phyloP scores from a whole-genome alignment of 495 filamentous ascomycete genomes.

The Tuber melanosporum region DNA sequence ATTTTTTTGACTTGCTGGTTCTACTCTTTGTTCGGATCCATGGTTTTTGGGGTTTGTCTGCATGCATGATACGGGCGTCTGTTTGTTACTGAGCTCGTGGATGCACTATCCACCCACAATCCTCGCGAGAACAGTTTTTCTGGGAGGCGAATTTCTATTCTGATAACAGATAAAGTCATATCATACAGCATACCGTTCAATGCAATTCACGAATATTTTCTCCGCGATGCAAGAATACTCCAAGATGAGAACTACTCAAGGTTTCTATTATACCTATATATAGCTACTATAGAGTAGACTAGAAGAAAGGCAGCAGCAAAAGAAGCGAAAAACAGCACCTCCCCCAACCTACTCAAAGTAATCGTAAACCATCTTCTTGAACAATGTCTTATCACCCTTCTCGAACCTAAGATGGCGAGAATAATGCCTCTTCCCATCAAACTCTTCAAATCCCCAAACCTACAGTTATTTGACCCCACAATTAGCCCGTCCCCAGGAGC shows the following conservation, averaged over 20 bases:
- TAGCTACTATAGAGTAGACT: not conserved
- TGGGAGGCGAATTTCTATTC: not conserved
- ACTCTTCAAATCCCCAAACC: slow-evolving; percentile 60
- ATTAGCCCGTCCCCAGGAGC: slow-evolving; percentile 28
- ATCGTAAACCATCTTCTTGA: slow-evolving; percentile 69
- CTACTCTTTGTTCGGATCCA: not conserved
- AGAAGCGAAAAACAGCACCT: not conserved
- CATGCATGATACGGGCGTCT: not conserved
- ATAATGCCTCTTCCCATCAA: slow-evolving; percentile 60
- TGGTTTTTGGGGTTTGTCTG: not conserved
- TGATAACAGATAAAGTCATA: not conserved
- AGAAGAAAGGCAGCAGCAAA: not conserved
- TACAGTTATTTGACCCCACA: slow-evolving; percentile 17
- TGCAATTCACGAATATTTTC: not conserved
- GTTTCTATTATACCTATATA: not conserved
- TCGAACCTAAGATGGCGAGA: slow-evolving; percentile 43
- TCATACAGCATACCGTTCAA: not conserved
- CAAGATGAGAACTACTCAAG: not conserved
- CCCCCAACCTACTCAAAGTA: slow-evolving; percentile 39
- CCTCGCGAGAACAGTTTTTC: not conserved
- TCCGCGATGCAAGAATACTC: not conserved
- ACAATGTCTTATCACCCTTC: slow-evolving; percentile 57
- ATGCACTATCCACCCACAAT: not conserved
- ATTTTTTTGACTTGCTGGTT: not conserved
- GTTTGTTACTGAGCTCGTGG: not conserved